Evolutionary conservation across 2,329 filamentous ascomycete genomes (phyloP).

Genomic region (Arachnomyces sp.): DNA sequence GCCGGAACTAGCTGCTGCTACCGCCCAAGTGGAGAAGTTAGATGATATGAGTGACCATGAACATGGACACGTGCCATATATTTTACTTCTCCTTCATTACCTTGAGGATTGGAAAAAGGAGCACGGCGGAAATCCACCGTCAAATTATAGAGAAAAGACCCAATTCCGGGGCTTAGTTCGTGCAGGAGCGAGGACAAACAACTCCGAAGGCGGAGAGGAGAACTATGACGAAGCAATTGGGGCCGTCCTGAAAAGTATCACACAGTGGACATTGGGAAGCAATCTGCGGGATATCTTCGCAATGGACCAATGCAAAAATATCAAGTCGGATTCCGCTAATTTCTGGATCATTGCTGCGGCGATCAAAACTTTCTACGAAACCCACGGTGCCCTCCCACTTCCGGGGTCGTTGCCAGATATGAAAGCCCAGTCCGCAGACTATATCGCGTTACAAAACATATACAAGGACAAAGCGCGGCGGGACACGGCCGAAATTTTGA

Average conservation of each 20-base stretch:
- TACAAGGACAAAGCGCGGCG: conserved; percentile 82
- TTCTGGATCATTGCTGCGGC: conserved; percentile 90
- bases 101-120: conserved; percentile 67
- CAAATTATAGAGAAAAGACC: conserved; percentile 75
- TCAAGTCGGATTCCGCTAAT: conserved; percentile 45
- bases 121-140: conserved; percentile 62
- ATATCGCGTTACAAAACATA: conserved; percentile 82
- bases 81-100: conserved; percentile 74
- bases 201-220: conserved; percentile 81
- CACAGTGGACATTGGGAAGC: conserved; percentile 58
- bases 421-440: conserved; percentile 88
- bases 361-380: conserved; percentile 66
- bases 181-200: conserved; percentile 60
- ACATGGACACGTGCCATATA: conserved; percentile 86
- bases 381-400: conserved; percentile 68
- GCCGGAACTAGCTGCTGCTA: conserved; percentile 68
- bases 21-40: conserved; percentile 57
- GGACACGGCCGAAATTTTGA: conserved; percentile 68
- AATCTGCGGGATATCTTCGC: conserved; percentile 72
- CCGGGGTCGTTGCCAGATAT: conserved; percentile 89
- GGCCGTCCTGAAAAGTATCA: conserved; percentile 82
- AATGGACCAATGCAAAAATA: conserved; percentile 51
- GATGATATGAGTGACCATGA: conserved; percentile 66
- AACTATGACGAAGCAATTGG: conserved; percentile 91
- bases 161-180: conserved; percentile 68